A percentile compares a stretch with the other conserved stretches of the same genome.
Evolutionary conservation across 1,139 yeast genomes (phyloP).

Genomic region (Yamadazyma taylorii): DNA sequence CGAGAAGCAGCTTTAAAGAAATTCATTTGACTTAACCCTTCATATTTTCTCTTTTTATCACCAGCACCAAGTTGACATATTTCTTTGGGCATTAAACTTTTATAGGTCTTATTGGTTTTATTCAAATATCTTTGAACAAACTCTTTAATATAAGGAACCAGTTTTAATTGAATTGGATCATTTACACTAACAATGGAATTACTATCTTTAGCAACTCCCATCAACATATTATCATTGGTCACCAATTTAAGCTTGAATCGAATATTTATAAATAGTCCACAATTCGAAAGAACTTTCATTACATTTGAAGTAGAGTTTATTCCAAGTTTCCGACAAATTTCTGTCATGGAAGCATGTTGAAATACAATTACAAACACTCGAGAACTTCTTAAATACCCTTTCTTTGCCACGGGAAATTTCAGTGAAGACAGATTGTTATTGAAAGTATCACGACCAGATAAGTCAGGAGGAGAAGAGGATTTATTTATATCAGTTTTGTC

Average conservation of each 20-base stretch:
- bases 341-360: background rate
- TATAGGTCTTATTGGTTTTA: background rate
- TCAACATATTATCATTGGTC: too few species aligned
- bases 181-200: too few species aligned
- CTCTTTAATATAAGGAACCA: too few species aligned
- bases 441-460: too few species aligned
- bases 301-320: background rate
- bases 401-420: background rate
- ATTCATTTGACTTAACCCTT: background rate
- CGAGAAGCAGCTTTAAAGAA: background rate
- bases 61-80: background rate
- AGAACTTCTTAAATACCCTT: background rate
- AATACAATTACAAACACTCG: constrained; percentile 1
- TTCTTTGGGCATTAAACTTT: background rate
- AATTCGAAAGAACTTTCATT: background rate
- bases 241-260: background rate
- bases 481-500: too few species aligned
- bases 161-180: too few species aligned
- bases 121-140: background rate
- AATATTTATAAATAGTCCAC: background rate
- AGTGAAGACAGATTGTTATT: too few species aligned
- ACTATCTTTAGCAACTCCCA: too few species aligned
- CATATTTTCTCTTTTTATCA: background rate
- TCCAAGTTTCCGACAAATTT: constrained; percentile 1
- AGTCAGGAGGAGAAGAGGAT: too few species aligned